Base-by-base conservation (phyloP, 2,329 filamentous ascomycete genomes). In the Hypomyces perniciosus region DNA sequence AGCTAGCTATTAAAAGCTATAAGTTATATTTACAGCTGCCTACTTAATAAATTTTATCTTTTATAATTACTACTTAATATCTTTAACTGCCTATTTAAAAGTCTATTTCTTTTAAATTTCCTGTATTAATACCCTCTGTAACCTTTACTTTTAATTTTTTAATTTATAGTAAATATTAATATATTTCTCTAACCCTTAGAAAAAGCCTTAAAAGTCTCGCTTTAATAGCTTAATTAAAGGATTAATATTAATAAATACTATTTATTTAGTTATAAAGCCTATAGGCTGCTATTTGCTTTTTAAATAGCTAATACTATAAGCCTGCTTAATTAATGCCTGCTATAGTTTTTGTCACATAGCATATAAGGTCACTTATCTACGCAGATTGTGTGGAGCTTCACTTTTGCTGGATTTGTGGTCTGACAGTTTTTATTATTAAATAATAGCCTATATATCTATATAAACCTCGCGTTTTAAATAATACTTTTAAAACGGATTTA, bases 11-110 rank as follows among this genome's bases (percentile, higher is more conserved):
- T 52, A 28, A 50, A 44, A 43, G 29, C 13, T 30, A 48, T 10
- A 51, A 30, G 43, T 13, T 13, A 27, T 13, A 37, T 37, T 43
- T 26, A 43, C n/a, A 4, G 35, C 8, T 45, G 35, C 48, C 39
- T 57, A 35, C 12, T 54, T 28, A 45, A 54, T 29, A 45, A 62
- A 61, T 9, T 20, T 37, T 30, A 50, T 20, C 4, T 57, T 50
- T 46, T 54, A 44, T n/a, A 61, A 48, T 50, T 62, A 48, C 29
- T 38, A 28, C 37, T 62, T 29, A 13, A 62, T 62, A 35, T 62
- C 42, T 3, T 51, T 31, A 8, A 61, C 44, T 8, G 56, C 58
- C 49, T 61, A 40, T 26, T 59, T 27, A 8, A 37, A n/a, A 13
- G 54, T 56, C 51, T 37, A 62, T 43, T 28, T 31, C 2, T 60